Conservation (phyloP, 345 rosid species). For the Durio zibethinus region DNA sequence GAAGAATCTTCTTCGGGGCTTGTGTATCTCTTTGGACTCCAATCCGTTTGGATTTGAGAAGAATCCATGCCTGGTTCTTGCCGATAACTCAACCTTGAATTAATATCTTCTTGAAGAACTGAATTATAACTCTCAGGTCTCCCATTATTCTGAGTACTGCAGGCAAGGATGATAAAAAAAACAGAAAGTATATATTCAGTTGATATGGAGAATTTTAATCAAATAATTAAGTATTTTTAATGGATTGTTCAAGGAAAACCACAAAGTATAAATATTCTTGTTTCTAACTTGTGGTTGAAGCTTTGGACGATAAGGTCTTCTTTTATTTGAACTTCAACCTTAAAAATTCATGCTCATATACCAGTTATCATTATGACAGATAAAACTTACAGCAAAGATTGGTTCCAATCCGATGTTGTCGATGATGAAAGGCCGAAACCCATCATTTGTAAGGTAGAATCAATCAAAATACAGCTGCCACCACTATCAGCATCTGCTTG, state of each 20-base stretch:
- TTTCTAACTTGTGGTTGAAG: slow-evolving; percentile 27
- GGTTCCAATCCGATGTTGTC: slow-evolving; percentile 43
- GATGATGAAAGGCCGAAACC: slow-evolving; percentile 37
- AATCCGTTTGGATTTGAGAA: slow-evolving; percentile 35
- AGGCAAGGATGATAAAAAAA: background rate
- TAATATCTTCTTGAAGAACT: slow-evolving; percentile 52
- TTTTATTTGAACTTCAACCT: slow-evolving; percentile 1
- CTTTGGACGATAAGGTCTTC: slow-evolving; percentile 9
- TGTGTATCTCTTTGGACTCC: slow-evolving; percentile 29
- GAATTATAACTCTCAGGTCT: slow-evolving; percentile 34
- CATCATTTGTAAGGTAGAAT: slow-evolving; percentile 46
- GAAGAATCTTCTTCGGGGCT: slow-evolving; percentile 33
- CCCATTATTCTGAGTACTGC: slow-evolving; percentile 24
- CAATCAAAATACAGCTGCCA: slow-evolving; percentile 37
- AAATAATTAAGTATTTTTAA: slow-evolving; percentile 6
- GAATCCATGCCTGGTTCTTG: slow-evolving; percentile 19
- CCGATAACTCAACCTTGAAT: slow-evolving; percentile 28
- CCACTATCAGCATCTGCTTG: slow-evolving; percentile 32
- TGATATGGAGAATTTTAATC: background rate
- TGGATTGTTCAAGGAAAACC: background rate
- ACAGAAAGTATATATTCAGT: background rate
- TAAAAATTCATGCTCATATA: slow-evolving; percentile 4
- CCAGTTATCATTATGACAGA: background rate
- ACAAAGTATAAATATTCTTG: slow-evolving; percentile 1
- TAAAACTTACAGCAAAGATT: slow-evolving; percentile 45